Evolutionary conservation across 1,139 yeast species (phyloP), one percentile per base, ranked within the genome.

Genomic region (Candida mesenterica): DNA sequence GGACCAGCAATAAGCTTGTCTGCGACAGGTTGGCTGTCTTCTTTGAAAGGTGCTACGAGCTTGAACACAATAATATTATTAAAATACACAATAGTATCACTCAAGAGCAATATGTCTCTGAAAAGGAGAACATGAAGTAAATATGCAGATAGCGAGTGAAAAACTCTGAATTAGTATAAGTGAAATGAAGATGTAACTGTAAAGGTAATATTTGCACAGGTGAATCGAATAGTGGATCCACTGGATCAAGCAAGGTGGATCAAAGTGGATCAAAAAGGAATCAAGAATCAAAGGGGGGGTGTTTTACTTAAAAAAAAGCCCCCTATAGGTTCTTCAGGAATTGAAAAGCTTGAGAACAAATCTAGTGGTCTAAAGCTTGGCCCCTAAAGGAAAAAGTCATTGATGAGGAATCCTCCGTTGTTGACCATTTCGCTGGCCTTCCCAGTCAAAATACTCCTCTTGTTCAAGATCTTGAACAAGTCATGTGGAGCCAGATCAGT

Each of bases 401-500:
- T 70, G 48, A 71, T 61, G 44, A 71, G 53, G 44, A 74, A 66
- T 40, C 63, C 65, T 26, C 77, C 75, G 31, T 74, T 62, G 39
- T 77, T 70, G 38, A 75, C 72, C 75, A 75, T 75, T 55, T 75
- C 79, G 42, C 77, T 68, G 36, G 77, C 77, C 47, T 65, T 68
- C 38, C 79, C 80, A 25, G 73, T 59, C 44, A 70, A 55, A 36
- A 75, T 57, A 37, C 75, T 66, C 39, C 72, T 59, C 41, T 68
- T 65, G 49, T 73, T 75, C 46, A 75, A 58, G 33, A 63, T 54
- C 46, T 57, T 61, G 32, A 56, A 54, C 20, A 62, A 46, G 38
- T 61, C 63, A 32, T 59, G 52, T 20, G 50, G 26, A 2, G 34
- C 24, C 15, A 13, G 20, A 15, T 31, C 40, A 45, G 31, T 46